These are phyloP conservation scores for Tritrichomonas foetus DNA, from an alignment of 208 protist genomes.

Conservation along the genomic window DNA sequence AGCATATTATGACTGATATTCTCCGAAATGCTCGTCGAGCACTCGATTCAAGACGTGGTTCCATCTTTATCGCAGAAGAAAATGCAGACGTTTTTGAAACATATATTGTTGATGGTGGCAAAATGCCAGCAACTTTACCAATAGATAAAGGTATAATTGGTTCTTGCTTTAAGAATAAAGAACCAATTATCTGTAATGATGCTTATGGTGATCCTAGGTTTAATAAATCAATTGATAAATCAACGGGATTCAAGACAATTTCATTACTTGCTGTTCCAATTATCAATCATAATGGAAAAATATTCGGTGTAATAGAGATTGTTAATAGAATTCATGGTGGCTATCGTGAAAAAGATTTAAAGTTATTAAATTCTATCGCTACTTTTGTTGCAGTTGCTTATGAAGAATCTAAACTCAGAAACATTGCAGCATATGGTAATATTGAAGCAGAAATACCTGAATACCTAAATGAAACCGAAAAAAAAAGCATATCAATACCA, in stretches of 20 bases:
- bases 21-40: neutral
- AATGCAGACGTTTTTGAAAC: neutral
- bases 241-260: neutral
- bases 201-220: neutral
- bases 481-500: neutral
- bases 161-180: neutral
- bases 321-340: neutral
- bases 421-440: neutral
- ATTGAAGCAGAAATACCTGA: neutral
- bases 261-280: neutral
- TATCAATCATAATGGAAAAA: neutral
- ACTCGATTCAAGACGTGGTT: neutral
- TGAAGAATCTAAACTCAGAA: neutral
- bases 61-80: neutral
- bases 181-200: neutral
- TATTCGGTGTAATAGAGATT: neutral
- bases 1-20: neutral
- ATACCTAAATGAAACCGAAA: neutral
- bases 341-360: neutral
- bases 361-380: neutral
- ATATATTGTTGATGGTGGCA: neutral
- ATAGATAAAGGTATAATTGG: neutral
- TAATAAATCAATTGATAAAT: neutral
- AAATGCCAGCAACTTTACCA: neutral
- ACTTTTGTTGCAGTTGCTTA: neutral